Base-by-base conservation (phyloP, 139 green algal genomes). In the Micractinium conductrix region DNA sequence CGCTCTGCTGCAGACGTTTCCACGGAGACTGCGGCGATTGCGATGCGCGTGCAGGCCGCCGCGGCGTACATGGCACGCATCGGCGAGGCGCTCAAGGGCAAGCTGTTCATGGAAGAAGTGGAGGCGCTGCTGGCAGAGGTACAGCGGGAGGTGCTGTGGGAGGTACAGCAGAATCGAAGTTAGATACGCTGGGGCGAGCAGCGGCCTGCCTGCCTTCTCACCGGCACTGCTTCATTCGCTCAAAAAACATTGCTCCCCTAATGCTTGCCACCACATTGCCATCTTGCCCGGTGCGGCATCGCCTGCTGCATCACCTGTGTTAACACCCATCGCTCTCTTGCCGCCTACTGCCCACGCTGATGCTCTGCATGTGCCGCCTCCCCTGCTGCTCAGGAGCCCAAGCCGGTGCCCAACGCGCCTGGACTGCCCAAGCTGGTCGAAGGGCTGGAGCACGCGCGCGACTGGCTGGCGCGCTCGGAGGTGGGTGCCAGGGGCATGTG, bases 101-200 rank as follows among this genome's bases (percentile, higher is more conserved):
- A 88, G 80, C 83, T 78, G 6, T 53, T 58, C 17, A 42, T 91
- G 63, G 71, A 93, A 74, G 68, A 65, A 65, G 42, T 94, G 35
- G 87, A 88, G 38, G 85, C 81, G 19, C 35, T 93, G 33, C 71
- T 95, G 63, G 73, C 68, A 6, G 38, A 82, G 76, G 76, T 73
- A n/a, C n/a, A n/a, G n/a, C n/a, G n/a, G n/a, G n/a, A n/a, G n/a
- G n/a, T n/a, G n/a, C n/a, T n/a, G n/a, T n/a, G n/a, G n/a, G n/a
- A n/a, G n/a, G n/a, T n/a, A n/a, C n/a, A n/a, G n/a, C n/a, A n/a
- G n/a, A n/a, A n/a, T n/a, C n/a, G n/a, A n/a, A n/a, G n/a, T n/a
- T n/a, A n/a, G n/a, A n/a, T n/a, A n/a, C n/a, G n/a, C n/a, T n/a
- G n/a, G n/a, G n/a, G n/a, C n/a, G n/a, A n/a, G n/a, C n/a, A n/a